Evolutionary conservation across 2,329 filamentous ascomycete genomes (phyloP).

Genomic region (Ceratocystis colombiana): DNA sequence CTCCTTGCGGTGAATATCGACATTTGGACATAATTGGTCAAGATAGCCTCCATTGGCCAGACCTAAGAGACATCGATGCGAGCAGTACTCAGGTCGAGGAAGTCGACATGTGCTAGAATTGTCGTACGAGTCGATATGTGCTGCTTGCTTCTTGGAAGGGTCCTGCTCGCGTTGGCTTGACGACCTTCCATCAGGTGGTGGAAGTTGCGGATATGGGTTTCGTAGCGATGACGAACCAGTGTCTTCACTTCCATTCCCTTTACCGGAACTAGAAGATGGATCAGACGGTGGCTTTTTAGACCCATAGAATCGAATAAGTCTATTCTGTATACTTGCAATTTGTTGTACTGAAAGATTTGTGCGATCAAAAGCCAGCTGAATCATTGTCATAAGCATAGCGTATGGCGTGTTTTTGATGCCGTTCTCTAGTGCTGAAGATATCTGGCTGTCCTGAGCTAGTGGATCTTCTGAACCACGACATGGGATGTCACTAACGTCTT

Average conservation of each 20-base stretch:
- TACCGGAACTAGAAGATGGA: neutral
- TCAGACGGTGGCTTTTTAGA: neutral
- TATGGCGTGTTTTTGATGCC: neutral
- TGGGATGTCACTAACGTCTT: neutral
- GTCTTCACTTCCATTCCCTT: too few species aligned
- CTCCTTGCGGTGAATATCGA: too few species aligned
- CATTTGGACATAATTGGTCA: too few species aligned
- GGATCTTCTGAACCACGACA: too few species aligned
- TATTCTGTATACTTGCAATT: neutral
- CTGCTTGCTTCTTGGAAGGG: neutral
- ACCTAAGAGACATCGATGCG: too few species aligned
- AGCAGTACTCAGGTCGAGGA: too few species aligned
- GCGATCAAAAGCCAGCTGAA: neutral
- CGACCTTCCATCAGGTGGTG: neutral
- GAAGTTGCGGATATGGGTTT: neutral
- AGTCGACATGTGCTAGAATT: too few species aligned
- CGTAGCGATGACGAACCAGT: neutral
- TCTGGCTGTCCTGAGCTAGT: too few species aligned
- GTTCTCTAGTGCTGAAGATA: neutral
- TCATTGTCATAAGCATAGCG: neutral
- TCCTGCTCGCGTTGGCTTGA: neutral
- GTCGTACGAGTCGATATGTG: too few species aligned
- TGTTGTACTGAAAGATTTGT: neutral
- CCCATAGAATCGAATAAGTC: neutral
- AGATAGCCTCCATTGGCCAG: too few species aligned